Evolutionary conservation across 83 land plant species (phyloP).

Genomic region (Picea abies): DNA sequence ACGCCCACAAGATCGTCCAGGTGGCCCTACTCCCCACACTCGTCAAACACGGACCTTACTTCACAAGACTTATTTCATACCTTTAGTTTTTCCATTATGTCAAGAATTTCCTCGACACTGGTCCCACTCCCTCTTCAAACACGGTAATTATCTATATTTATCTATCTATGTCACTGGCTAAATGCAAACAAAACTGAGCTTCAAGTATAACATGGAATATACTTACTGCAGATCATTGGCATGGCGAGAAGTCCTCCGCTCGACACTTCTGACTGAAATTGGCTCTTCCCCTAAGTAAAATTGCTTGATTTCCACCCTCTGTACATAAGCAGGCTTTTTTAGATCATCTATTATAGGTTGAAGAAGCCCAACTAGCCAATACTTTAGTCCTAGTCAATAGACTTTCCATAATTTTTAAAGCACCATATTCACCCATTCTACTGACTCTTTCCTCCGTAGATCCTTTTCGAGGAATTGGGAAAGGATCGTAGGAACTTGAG

Average conservation of each 20-base stretch:
- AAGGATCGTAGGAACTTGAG: conserved; percentile 78
- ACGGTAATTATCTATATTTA: too few relatives aligned
- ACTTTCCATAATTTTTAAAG: conserved; percentile 97
- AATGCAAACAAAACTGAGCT: too few relatives aligned
- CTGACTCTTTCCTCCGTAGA: too few relatives aligned
- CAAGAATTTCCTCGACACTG: neutral
- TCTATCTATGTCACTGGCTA: too few relatives aligned
- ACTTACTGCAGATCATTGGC: too few relatives aligned
- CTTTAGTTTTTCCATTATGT: neutral
- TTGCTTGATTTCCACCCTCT: conserved; percentile 91
- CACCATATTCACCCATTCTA: conserved; percentile 52
- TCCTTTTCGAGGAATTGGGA: conserved; percentile 30
- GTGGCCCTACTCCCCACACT: too few relatives aligned
- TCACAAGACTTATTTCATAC: neutral
- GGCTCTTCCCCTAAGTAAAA: conserved; percentile 88
- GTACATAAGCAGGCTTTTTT: conserved; percentile 87
- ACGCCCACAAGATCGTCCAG: too few relatives aligned
- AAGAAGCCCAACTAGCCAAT: conserved; percentile 23
- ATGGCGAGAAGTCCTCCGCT: too few relatives aligned
- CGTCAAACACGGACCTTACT: neutral
- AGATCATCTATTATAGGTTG: conserved; percentile 95
- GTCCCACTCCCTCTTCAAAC: too few relatives aligned
- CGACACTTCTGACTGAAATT: too few relatives aligned
- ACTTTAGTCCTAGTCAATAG: conserved; percentile 78
- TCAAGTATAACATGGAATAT: too few relatives aligned